A percentile compares a stretch with the other conserved stretches of the same genome.
Conservation (phyloP, 2,329 filamentous ascomycete species). For the Lojkania enalia region DNA sequence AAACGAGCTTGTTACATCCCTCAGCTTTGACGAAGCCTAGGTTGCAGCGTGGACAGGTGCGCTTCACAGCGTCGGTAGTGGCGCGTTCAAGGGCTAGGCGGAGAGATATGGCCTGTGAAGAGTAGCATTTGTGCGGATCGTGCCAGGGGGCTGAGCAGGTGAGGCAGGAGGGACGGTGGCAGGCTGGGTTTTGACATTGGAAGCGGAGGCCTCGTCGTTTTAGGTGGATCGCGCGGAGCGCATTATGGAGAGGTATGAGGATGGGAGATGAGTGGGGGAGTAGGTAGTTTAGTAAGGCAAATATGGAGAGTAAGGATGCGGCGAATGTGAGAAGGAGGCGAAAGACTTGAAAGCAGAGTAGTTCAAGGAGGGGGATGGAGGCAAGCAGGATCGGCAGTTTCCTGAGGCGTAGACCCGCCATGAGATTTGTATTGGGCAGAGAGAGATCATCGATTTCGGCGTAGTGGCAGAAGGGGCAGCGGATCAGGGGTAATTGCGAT, state of each 20-base stretch:
- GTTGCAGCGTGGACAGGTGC: conserved; percentile 88
- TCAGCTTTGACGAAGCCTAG: conserved; percentile 90
- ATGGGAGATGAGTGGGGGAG: conserved; percentile 28
- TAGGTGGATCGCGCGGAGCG: conserved; percentile 69
- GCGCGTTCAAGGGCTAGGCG: conserved; percentile 90
- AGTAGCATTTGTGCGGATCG: conserved; percentile 88
- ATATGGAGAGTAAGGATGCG: conserved; percentile 49
- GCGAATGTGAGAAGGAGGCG: conserved; percentile 59
- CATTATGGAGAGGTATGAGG: conserved; percentile 56
- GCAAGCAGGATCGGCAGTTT: conserved; percentile 37
- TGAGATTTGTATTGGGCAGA: conserved; percentile 28
- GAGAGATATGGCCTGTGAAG: conserved; percentile 71
- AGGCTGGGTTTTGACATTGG: conserved; percentile 70
- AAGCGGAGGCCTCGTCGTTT: conserved; percentile 76
- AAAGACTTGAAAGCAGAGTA: conserved; percentile 45
- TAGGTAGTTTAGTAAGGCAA: conserved; percentile 24
- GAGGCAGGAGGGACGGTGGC: conserved; percentile 74
- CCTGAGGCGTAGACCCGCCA: conserved; percentile 29
- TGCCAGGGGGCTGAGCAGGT: conserved; percentile 81
- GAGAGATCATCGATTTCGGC: conserved; percentile 73
- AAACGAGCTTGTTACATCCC: conserved; percentile 96
- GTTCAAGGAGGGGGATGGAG: conserved; percentile 33
- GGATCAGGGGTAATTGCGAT: conserved; percentile 73
- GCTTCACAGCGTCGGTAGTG: conserved; percentile 91
- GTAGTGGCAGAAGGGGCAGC: conserved; percentile 90